Conservation (phyloP, 2,329 filamentous ascomycete species). For the Venturia nashicola region DNA sequence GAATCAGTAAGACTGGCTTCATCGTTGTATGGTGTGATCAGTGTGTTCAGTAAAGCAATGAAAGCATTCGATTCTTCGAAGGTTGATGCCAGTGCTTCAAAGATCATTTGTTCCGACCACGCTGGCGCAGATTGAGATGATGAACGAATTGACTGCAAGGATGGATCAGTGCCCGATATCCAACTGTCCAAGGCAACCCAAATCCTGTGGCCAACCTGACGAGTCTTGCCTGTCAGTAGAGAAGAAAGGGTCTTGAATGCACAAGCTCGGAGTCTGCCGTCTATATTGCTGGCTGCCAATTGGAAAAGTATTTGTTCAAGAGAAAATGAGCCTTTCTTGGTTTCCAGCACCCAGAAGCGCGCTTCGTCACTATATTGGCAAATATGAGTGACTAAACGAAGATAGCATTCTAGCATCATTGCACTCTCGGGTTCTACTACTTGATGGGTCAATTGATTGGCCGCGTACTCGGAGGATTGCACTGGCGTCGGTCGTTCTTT, state of each 20-base stretch:
- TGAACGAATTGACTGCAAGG: neutral
- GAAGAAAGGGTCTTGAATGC: slow-evolving; percentile 69
- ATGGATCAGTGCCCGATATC: slow-evolving; percentile 43
- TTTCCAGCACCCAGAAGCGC: slow-evolving; percentile 55
- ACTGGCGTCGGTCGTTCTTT: slow-evolving; percentile 51
- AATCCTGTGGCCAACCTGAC: slow-evolving; percentile 55
- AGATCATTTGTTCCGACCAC: slow-evolving; percentile 30
- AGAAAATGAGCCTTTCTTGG: slow-evolving; percentile 44
- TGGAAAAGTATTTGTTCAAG: slow-evolving; percentile 66
- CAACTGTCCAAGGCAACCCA: slow-evolving; percentile 75
- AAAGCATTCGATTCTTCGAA: slow-evolving; percentile 84
- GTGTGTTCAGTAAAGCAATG: slow-evolving; percentile 59
- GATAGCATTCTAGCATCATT: slow-evolving; percentile 93
- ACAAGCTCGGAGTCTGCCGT: slow-evolving; percentile 66
- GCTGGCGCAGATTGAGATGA: neutral
- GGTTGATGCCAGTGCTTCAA: slow-evolving; percentile 61
- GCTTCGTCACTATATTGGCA: slow-evolving; percentile 61
- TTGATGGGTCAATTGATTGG: slow-evolving; percentile 21
- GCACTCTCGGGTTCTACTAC: slow-evolving; percentile 85
- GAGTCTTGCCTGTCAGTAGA: slow-evolving; percentile 61
- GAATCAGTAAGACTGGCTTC: slow-evolving; percentile 55
- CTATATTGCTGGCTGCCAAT: slow-evolving; percentile 65
- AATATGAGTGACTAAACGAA: slow-evolving; percentile 76
- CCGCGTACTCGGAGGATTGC: slow-evolving; percentile 2
- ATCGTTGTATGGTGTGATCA: slow-evolving; percentile 55